Percentiles rank a stretch among this genome's conserved stretches.
These are phyloP conservation scores for Hyparrhenia diplandra DNA, from an alignment of 176 grass and related monocot genomes.

Conservation along the genomic window DNA sequence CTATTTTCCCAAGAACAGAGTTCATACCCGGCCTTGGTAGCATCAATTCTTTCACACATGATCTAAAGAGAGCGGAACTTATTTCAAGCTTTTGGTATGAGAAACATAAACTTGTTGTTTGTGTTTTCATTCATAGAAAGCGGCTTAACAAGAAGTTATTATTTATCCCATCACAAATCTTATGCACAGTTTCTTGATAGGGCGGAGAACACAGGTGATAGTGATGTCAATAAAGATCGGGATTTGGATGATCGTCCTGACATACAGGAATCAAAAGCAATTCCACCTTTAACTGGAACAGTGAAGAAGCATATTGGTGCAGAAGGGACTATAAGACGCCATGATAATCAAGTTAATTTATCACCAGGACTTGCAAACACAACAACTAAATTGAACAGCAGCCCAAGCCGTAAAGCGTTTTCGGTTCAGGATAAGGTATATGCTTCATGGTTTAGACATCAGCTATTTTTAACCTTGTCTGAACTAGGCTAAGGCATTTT, in stretches of 20 bases:
- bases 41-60: conserved; percentile 90
- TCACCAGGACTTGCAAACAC: conserved; percentile 29
- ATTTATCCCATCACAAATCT: not conserved
- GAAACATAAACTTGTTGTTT: not conserved
- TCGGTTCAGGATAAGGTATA: conserved; percentile 97
- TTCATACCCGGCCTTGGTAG: conserved; percentile 95
- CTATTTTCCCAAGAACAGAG: conserved; percentile 60
- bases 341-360: conserved; percentile 34
- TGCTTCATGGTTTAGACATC: not conserved
- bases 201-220: conserved; percentile 60
- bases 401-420: conserved; percentile 85
- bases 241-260: conserved; percentile 46
- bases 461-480: not conserved
- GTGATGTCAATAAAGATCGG: conserved; percentile 55
- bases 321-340: conserved; percentile 38
- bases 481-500: not conserved
- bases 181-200: conserved; percentile 42
- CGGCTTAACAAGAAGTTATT: not conserved
- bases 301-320: conserved; percentile 27
- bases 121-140: conserved; percentile 3
- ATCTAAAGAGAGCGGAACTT: conserved; percentile 60
- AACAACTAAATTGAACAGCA: conserved; percentile 44
- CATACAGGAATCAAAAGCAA: conserved; percentile 32
- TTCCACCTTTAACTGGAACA: conserved; percentile 33
- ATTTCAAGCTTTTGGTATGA: conserved; percentile 64